phyloP scores from a whole-genome alignment of 2,329 filamentous ascomycete genomes.

The Aspergillus sp. region DNA sequence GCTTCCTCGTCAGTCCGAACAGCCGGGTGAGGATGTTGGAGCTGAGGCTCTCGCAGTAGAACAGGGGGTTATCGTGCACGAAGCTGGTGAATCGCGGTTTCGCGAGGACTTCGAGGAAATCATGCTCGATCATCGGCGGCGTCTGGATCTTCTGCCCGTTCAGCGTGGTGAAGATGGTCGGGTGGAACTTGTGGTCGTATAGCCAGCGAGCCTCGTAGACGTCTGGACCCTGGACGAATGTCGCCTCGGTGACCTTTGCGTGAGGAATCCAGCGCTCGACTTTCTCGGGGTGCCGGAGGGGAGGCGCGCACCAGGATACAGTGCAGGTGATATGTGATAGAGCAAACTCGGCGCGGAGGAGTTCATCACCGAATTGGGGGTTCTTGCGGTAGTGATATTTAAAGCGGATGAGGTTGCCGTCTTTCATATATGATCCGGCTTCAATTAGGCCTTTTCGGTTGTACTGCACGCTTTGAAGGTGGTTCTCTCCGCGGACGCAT shows the following conservation, averaged over 20 bases:
- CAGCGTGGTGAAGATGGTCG: conserved; percentile 48
- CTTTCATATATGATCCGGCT: conserved; percentile 54
- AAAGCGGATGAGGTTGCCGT: conserved; percentile 54
- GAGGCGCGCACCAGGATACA: conserved; percentile 56
- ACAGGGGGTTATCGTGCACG: conserved; percentile 53
- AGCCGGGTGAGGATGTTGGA: conserved; percentile 34
- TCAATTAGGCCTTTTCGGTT: conserved; percentile 55
- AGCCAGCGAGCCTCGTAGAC: conserved; percentile 53
- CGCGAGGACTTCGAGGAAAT: conserved; percentile 43
- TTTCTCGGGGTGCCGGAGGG: conserved; percentile 51
- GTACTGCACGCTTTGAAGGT: conserved; percentile 51
- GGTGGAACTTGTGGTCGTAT: conserved; percentile 52
- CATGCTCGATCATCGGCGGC: conserved; percentile 55
- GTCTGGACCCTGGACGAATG: conserved; percentile 53
- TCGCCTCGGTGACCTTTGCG: conserved; percentile 55
- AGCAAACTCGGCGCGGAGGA: conserved; percentile 56
- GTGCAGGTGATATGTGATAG: conserved; percentile 55
- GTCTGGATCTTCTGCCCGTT: conserved; percentile 54
- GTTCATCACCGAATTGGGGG: conserved; percentile 54
- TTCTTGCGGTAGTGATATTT: conserved; percentile 57
- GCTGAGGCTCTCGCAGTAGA: conserved; percentile 45
- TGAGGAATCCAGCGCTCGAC: conserved; percentile 57
- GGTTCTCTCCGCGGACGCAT: conserved; percentile 48
- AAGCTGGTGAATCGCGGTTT: conserved; percentile 46
- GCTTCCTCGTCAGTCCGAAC: conserved; percentile 35